phyloP scores from a whole-genome alignment of 257 asterid genomes.

The Fraxinus pennsylvanica region DNA sequence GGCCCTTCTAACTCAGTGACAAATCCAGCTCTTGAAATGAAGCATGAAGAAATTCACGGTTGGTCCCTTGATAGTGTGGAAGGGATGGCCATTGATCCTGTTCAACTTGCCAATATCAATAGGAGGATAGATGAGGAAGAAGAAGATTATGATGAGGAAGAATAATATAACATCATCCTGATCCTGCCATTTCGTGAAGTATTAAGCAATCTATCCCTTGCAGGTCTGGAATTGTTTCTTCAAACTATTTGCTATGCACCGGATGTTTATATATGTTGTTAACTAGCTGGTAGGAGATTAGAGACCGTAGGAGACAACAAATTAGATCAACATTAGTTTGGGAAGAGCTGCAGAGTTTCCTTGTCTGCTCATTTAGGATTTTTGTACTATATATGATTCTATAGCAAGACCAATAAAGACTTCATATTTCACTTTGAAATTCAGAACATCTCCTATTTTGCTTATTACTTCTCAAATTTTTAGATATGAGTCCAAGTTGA shows the following conservation, averaged over 20 bases:
- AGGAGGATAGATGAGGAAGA: conserved; percentile 52
- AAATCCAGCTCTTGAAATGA: conserved; percentile 32
- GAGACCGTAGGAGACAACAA: conserved; percentile 24
- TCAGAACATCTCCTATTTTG: neutral
- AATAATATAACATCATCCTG: conserved; percentile 12
- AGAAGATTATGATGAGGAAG: conserved; percentile 63
- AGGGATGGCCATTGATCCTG: conserved; percentile 53
- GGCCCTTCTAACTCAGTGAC: conserved; percentile 32
- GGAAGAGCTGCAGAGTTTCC: no score
- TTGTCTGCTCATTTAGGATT: conserved; percentile 18
- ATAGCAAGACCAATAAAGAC: neutral
- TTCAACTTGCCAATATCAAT: conserved; percentile 51
- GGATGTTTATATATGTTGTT: conserved; percentile 26
- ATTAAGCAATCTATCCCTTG: neutral
- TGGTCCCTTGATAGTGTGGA: conserved; percentile 64
- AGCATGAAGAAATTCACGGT: conserved; percentile 55
- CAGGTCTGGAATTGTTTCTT: conserved; percentile 15
- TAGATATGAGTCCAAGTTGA: no score
- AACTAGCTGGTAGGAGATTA: conserved; percentile 21
- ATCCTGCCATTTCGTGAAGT: neutral
- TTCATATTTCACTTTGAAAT: neutral
- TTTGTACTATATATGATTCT: conserved; percentile 20
- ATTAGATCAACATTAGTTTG: conserved; percentile 21
- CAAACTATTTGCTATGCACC: conserved; percentile 6
- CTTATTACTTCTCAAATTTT: no score